phyloP scores from a whole-genome alignment of 2,329 filamentous ascomycete genomes.

The Trichophyton simii region DNA sequence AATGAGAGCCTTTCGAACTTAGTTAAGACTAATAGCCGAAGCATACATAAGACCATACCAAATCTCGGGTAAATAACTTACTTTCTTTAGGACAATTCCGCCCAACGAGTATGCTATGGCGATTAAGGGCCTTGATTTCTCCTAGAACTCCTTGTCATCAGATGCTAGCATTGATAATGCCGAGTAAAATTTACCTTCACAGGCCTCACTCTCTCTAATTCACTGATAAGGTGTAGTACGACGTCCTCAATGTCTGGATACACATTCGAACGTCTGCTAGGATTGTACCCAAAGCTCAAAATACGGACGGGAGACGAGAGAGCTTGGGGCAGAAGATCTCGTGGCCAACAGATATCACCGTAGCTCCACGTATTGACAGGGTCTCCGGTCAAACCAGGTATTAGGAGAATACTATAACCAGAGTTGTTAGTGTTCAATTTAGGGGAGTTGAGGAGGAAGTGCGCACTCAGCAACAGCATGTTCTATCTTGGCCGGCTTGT shows the following conservation, averaged over 20 bases:
- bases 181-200: not conserved
- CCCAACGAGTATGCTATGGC: slow-evolving; percentile 2
- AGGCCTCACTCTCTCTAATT: not conserved
- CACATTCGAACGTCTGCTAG: not conserved
- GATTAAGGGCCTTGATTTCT: slow-evolving; percentile 2
- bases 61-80: not conserved
- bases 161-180: not conserved
- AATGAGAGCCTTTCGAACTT: not conserved
- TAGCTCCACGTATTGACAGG: slow-evolving; percentile 5
- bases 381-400: slow-evolving; percentile 1
- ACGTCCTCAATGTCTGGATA: slow-evolving; percentile 5
- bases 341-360: slow-evolving; percentile 3
- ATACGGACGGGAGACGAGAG: not conserved
- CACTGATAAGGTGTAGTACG: not conserved
- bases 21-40: not conserved
- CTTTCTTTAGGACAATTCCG: slow-evolving; percentile 5
- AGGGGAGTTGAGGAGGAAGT: not conserved
- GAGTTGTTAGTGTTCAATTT: not conserved
- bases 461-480: not conserved
- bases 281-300: slow-evolving; percentile 4
- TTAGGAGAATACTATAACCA: slow-evolving; percentile 1
- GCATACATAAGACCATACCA: not conserved
- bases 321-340: not conserved
- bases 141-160: not conserved
- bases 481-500: not conserved